These are phyloP conservation scores for Sporothrix schenckii DNA, from an alignment of 2,329 filamentous ascomycete genomes.

Conservation along the genomic window DNA sequence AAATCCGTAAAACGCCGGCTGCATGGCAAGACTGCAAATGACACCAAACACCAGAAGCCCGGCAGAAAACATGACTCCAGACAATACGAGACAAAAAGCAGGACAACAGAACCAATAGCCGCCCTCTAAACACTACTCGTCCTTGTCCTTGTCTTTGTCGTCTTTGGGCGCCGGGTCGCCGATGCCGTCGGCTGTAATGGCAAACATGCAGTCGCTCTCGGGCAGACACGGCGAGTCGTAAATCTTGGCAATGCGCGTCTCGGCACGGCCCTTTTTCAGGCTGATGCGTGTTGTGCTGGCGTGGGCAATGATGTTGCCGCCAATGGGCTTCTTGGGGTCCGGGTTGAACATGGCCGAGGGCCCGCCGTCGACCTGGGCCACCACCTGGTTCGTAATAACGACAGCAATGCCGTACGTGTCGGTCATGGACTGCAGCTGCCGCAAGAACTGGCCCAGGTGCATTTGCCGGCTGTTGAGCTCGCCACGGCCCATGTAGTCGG, in stretches of 20 bases:
- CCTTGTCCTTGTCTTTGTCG: constrained; percentile 64
- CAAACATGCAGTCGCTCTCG: constrained; percentile 94
- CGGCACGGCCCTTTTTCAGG: constrained; percentile 90
- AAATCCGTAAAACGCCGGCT: constrained; percentile 25
- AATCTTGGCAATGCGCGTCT: constrained; percentile 98
- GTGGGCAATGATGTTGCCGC: constrained; percentile 98
- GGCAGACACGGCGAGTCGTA: constrained; percentile 97
- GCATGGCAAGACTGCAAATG: constrained; percentile 16
- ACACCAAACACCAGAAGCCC: constrained; percentile 21
- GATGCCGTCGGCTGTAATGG: constrained; percentile 96
- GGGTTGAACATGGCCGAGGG: constrained; percentile 98
- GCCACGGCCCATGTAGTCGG: constrained; percentile 94
- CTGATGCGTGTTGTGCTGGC: constrained; percentile 93
- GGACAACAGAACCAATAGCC: neutral
- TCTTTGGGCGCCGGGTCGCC: constrained; percentile 96
- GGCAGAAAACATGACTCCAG: neutral
- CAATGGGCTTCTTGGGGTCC: constrained; percentile 98
- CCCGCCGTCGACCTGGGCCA: constrained; percentile 95
- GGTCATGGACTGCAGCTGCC: constrained; percentile 75
- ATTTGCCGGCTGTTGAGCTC: constrained; percentile 93
- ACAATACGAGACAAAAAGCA: no score
- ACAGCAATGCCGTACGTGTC: constrained; percentile 94
- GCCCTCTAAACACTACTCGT: neutral
- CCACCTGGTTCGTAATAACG: constrained; percentile 98
- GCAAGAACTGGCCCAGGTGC: constrained; percentile 86